Percentiles rank a stretch among this genome's conserved stretches.
Evolutionary conservation across 176 grass and related monocot species (phyloP).

Genomic region (Lolium perenne): DNA sequence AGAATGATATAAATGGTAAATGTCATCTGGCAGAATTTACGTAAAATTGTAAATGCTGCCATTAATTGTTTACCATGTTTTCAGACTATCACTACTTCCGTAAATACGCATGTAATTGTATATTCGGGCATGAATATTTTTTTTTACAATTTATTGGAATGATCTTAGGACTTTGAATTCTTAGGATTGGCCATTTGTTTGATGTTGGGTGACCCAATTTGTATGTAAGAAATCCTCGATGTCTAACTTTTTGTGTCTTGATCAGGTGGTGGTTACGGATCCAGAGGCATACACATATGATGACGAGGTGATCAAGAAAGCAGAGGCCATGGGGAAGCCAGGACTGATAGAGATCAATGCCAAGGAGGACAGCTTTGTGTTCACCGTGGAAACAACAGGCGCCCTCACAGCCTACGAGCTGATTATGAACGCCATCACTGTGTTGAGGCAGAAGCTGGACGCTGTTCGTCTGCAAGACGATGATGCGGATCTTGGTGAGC

Average conservation of each 20-base stretch:
- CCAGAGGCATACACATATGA: conserved; percentile 89
- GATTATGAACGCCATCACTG: conserved; percentile 73
- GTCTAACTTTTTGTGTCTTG: background rate
- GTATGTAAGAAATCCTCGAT: background rate
- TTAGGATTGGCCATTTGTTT: background rate
- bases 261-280: conserved; percentile 68
- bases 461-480: conserved; percentile 85
- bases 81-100: background rate
- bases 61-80: background rate
- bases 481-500: conserved; percentile 67
- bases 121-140: no score
- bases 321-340: conserved; percentile 88
- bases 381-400: conserved; percentile 85
- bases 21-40: background rate
- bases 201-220: background rate
- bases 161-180: background rate
- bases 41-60: background rate
- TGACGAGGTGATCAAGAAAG: conserved; percentile 89
- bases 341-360: conserved; percentile 80
- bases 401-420: conserved; percentile 80
- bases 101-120: background rate
- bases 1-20: background rate
- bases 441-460: conserved; percentile 86
- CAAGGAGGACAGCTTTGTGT: conserved; percentile 91
- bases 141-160: no score